Conservation (phyloP, 2,329 filamentous ascomycete genomes). For the Claviceps fusiformis region DNA sequence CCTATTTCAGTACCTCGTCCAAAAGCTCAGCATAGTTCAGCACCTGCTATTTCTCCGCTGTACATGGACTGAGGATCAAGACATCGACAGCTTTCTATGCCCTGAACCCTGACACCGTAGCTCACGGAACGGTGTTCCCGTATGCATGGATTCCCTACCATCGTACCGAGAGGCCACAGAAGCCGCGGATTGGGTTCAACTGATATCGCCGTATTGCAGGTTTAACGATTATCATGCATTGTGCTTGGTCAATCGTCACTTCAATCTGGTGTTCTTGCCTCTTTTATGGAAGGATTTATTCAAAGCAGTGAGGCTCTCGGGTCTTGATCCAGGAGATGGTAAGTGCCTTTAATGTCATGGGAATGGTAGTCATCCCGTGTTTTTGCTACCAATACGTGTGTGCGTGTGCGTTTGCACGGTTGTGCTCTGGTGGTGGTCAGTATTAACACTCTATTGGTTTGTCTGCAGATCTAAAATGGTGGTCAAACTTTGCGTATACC, state of each 20-base stretch:
- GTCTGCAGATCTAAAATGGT: constrained; percentile 34
- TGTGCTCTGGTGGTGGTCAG: not conserved
- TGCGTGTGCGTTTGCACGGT: no score
- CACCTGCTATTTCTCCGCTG: no score
- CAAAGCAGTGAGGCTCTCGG: constrained; percentile 22
- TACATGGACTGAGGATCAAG: no score
- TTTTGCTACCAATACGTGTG: no score
- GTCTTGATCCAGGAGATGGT: constrained; percentile 33
- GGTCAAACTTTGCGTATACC: constrained; percentile 30
- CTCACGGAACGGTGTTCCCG: not conserved
- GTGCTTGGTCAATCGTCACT: constrained; percentile 34
- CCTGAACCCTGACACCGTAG: not conserved
- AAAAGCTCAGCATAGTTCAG: not conserved
- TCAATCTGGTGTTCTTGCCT: constrained; percentile 35
- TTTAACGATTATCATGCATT: constrained; percentile 28
- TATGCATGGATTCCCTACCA: constrained; percentile 23
- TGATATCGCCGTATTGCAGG: constrained; percentile 32
- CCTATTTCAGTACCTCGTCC: not conserved
- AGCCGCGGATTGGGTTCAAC: constrained; percentile 32
- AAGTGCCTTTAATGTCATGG: constrained; percentile 10
- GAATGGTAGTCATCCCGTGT: no score
- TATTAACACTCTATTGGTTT: not conserved
- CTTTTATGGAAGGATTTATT: constrained; percentile 40
- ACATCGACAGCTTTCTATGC: no score
- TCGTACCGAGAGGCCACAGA: constrained; percentile 39